Evolutionary conservation across 306 rosid genomes (phyloP).

Genomic region (Lagenaria siceraria): DNA sequence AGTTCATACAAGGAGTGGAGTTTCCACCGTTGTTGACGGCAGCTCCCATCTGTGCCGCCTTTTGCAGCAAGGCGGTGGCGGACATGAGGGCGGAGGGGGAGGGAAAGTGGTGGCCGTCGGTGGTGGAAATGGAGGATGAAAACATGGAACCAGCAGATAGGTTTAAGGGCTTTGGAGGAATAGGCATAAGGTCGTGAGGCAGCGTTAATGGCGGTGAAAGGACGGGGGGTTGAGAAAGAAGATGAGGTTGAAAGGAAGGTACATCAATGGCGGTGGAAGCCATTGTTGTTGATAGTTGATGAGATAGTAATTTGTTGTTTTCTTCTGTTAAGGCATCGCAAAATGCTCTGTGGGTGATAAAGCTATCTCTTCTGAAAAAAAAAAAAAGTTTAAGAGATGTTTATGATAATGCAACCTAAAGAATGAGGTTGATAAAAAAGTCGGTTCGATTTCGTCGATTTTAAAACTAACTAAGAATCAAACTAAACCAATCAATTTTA

Average conservation of each 20-base stretch:
- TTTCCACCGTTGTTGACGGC: slow-evolving; percentile 16
- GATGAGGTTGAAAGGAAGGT: background rate
- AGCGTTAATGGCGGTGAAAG: background rate
- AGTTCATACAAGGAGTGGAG: background rate
- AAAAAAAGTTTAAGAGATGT: too few species aligned
- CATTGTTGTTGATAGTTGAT: slow-evolving; percentile 8
- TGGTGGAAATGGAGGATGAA: slow-evolving; percentile 18
- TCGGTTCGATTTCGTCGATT: too few species aligned
- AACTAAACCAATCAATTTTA: too few species aligned
- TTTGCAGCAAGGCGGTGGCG: slow-evolving; percentile 66
- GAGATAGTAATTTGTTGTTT: slow-evolving; percentile 30
- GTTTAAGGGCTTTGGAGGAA: background rate
- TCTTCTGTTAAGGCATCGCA: slow-evolving; percentile 80
- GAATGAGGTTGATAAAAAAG: too few species aligned
- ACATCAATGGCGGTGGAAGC: background rate
- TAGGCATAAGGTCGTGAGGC: slow-evolving; percentile 1
- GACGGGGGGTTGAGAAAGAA: background rate
- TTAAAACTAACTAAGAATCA: too few species aligned
- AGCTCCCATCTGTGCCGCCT: slow-evolving; percentile 86
- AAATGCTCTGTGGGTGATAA: slow-evolving; percentile 89
- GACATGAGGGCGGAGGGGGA: slow-evolving; percentile 32
- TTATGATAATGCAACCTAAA: too few species aligned
- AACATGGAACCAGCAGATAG: slow-evolving; percentile 14
- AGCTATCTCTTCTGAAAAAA: slow-evolving; percentile 72
- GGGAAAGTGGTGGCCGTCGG: background rate